Base-by-base conservation (phyloP, 306 rosid species). In the Trichosanthes truncata region DNA sequence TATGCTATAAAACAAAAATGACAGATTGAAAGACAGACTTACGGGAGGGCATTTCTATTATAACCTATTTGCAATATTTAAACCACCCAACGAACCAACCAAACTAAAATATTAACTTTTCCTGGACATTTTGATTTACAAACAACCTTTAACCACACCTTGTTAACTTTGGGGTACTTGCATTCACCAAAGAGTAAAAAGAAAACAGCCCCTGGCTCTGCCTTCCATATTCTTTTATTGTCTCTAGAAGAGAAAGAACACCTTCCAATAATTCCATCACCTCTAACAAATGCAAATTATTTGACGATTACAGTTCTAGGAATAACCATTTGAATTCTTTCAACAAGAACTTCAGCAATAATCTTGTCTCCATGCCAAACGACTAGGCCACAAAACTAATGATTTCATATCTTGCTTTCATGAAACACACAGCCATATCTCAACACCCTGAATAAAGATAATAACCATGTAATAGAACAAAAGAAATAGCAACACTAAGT, bases 401-500 rank as follows among this genome's bases (percentile, higher is more conserved):
- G 55, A 23, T 71, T 43, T 71, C 17, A 68, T 45, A 23, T 71
- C 76, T 69, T 43, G 20, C 76, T 71, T 41, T 23, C 76, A 45
- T 45, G 33, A 43, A 43, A 71, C 53, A 71, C 55, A 43, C 23
- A 29, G 48, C 9, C 60, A 51, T 51, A 9, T 74, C 41, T 51
- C 25, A 10, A 20, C 29, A 49, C 31, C 78, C 43, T 31, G 9
- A 74, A 18, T 51, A 74, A 51, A 51, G 62, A 25, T 31, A 33
- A 74, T 33, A 31, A 31, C 31, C 59, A 78, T 41, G 21, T 33
- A 60, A 53, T 40, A 26, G 74, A 36, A 76, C 14, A 60, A 40
- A 65, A 78, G 33, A 38, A 40, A 48, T 73, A 26, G 53, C 57
- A 74, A 81, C n/a, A 80, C 57, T n/a, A 62, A 79, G 81, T 85